Percentiles rank a stretch among this genome's conserved stretches.
These are phyloP conservation scores for Dimocarpus longan DNA, from an alignment of 345 rosid species.

Conservation along the genomic window DNA sequence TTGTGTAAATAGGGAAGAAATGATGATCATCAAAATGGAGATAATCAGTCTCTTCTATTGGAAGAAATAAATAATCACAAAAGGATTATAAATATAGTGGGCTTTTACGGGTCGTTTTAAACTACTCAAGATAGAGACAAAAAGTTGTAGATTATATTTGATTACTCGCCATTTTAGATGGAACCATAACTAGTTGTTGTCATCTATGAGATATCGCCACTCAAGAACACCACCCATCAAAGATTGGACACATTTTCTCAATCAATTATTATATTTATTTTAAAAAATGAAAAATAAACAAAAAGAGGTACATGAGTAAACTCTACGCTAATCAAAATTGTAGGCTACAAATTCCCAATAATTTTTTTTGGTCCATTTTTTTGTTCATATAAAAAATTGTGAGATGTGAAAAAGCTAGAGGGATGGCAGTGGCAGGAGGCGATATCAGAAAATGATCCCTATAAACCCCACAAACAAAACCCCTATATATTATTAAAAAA, in stretches of 20 bases:
- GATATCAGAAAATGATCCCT: slow-evolving; percentile 23
- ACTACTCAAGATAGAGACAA: background rate
- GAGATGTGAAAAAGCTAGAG: background rate
- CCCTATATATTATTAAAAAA: background rate
- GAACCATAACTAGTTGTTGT: slow-evolving; percentile 1
- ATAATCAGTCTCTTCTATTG: background rate
- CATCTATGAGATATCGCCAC: background rate
- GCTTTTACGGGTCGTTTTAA: background rate
- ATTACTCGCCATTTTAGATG: slow-evolving; percentile 2
- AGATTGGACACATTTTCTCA: slow-evolving; percentile 3
- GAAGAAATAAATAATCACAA: background rate
- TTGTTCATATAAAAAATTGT: background rate
- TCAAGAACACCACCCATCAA: background rate
- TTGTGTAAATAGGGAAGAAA: background rate
- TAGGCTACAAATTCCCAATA: slow-evolving; percentile 8
- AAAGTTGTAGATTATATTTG: background rate
- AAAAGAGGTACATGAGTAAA: slow-evolving; percentile 10
- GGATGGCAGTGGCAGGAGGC: slow-evolving; percentile 15
- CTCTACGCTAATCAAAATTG: slow-evolving; percentile 6
- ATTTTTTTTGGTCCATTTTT: background rate
- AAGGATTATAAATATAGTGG: background rate
- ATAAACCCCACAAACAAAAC: background rate
- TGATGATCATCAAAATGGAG: background rate
- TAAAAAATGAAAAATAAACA: background rate
- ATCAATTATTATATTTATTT: background rate